These are phyloP conservation scores for Pichiaceae sp. DNA, from an alignment of 1,139 yeast genomes.

Conservation along the genomic window DNA sequence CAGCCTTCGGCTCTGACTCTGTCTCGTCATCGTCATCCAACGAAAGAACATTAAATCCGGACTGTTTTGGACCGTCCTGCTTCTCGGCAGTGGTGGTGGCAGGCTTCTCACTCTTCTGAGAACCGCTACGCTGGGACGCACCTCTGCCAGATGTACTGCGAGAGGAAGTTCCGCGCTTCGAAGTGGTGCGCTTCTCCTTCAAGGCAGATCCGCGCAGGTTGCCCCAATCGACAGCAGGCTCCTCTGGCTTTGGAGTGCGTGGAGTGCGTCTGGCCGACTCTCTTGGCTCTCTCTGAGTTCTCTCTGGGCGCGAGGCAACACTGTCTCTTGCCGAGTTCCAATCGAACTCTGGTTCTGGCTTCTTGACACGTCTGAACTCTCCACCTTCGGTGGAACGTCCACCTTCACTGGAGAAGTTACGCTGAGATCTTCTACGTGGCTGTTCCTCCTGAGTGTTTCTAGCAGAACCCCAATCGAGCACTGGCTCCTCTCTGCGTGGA, in stretches of 20 bases:
- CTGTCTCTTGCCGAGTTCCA: slow-evolving; percentile 39
- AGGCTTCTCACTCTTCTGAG: slow-evolving; percentile 5
- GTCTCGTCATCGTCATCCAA: slow-evolving; percentile 59
- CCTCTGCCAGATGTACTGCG: not conserved
- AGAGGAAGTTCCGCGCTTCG: not conserved
- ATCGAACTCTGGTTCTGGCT: slow-evolving; percentile 41
- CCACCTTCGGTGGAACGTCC: slow-evolving; percentile 19
- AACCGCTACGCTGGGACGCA: not conserved
- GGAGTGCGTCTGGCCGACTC: slow-evolving; percentile 23
- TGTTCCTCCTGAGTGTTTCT: slow-evolving; percentile 3
- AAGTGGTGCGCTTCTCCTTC: slow-evolving; percentile 10
- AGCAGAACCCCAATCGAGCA: slow-evolving; percentile 13
- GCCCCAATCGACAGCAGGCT: slow-evolving; percentile 38
- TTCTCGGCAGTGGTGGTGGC: slow-evolving; percentile 4
- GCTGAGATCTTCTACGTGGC: slow-evolving; percentile 11
- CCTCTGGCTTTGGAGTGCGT: slow-evolving; percentile 28
- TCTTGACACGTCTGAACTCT: slow-evolving; percentile 23
- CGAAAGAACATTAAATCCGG: slow-evolving; percentile 58
- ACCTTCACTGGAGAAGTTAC: slow-evolving; percentile 20
- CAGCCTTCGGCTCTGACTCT: slow-evolving; percentile 24
- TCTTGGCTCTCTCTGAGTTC: slow-evolving; percentile 18
- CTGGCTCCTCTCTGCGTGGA: slow-evolving; percentile 9
- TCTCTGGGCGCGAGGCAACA: slow-evolving; percentile 17
- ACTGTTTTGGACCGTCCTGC: slow-evolving; percentile 27
- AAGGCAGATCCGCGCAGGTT: slow-evolving; percentile 23